Conservation (phyloP, 371 early-diverging fungal genomes). For the Capillidium heterosporum region DNA sequence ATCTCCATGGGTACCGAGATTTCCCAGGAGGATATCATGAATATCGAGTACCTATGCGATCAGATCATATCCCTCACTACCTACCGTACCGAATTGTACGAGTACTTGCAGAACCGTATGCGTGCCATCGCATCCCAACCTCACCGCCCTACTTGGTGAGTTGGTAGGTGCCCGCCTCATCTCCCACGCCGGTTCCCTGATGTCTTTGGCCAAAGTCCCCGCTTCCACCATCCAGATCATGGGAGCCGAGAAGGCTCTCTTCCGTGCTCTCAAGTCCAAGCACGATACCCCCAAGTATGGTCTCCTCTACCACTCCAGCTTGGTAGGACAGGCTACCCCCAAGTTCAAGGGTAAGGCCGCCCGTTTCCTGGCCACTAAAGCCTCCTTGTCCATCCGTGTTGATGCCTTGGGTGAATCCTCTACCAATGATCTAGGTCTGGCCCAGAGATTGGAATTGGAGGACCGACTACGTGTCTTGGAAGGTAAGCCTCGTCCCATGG, state of each 20-base stretch:
- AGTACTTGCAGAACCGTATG: conserved; percentile 91
- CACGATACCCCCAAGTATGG: conserved; percentile 96
- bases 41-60: conserved; percentile 85
- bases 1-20: conserved; percentile 93
- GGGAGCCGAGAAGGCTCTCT: conserved; percentile 96
- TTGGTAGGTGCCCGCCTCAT: conserved; percentile 91
- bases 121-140: conserved; percentile 93
- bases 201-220: conserved; percentile 93
- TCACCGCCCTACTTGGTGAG: conserved; percentile 93
- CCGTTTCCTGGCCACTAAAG: conserved; percentile 82
- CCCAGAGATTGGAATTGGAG: conserved; percentile 71
- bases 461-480: conserved; percentile 73
- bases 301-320: conserved; percentile 78
- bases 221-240: conserved; percentile 97
- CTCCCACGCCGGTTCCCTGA: conserved; percentile 90
- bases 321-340: conserved; percentile 71
- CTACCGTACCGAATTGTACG: conserved; percentile 78
- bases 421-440: conserved; percentile 63
- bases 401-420: conserved; percentile 90
- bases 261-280: conserved; percentile 87
- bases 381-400: conserved; percentile 78
- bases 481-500: conserved; percentile 25
- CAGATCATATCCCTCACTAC: conserved; percentile 82
- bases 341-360: conserved; percentile 81
- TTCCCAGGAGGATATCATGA: conserved; percentile 80